Evolutionary conservation across 371 early-diverging fungal species (phyloP).

Genomic region (Mucor irregularis): DNA sequence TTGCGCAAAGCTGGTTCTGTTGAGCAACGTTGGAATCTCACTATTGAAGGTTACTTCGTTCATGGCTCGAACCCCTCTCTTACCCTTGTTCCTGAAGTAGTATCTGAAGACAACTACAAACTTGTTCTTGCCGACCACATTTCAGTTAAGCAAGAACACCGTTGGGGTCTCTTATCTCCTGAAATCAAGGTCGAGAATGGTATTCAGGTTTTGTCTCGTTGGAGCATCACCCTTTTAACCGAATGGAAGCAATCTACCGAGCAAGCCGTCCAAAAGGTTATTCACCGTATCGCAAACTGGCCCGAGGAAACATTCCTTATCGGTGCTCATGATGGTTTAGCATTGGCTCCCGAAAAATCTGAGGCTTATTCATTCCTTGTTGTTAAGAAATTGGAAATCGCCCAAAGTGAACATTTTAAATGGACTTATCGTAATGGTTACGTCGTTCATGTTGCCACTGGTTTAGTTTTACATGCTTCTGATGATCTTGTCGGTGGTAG

Average conservation of each 20-base stretch:
- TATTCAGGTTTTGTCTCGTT: slow-evolving; percentile 16
- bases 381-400: slow-evolving; percentile 15
- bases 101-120: neutral
- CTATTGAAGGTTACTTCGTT: slow-evolving; percentile 21
- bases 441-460: slow-evolving; percentile 51
- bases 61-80: slow-evolving; percentile 18
- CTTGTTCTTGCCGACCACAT: slow-evolving; percentile 15
- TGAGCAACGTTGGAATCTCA: slow-evolving; percentile 34
- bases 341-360: slow-evolving; percentile 35
- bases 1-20: slow-evolving; percentile 11
- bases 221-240: slow-evolving; percentile 13
- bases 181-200: slow-evolving; percentile 11
- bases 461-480: slow-evolving; percentile 36
- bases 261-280: slow-evolving; percentile 18
- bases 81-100: slow-evolving; percentile 13
- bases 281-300: slow-evolving; percentile 33
- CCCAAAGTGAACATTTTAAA: slow-evolving; percentile 24
- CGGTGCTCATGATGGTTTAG: slow-evolving; percentile 31
- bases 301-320: slow-evolving; percentile 40
- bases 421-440: slow-evolving; percentile 52
- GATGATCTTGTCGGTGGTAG: slow-evolving; percentile 34
- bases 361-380: slow-evolving; percentile 24
- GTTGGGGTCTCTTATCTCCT: slow-evolving; percentile 26
- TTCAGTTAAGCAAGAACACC: slow-evolving; percentile 7
- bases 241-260: slow-evolving; percentile 20